Evolutionary conservation across 352 stramenopile genomes (phyloP), one percentile per base, ranked within the genome.

Genomic region (Pythium diclinum): DNA sequence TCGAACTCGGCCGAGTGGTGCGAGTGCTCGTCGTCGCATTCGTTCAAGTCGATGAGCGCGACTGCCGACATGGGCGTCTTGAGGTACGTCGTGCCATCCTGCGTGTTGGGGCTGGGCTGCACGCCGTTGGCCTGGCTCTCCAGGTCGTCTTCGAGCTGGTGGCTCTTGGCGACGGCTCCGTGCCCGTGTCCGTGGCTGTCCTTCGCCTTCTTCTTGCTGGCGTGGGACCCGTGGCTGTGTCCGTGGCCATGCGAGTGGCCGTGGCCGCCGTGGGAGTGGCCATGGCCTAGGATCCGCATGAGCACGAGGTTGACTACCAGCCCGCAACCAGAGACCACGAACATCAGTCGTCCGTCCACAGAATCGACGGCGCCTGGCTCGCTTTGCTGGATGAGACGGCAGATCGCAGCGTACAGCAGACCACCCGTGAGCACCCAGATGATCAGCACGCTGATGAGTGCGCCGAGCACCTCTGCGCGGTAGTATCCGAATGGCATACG

Each of bases 321-420:
- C 11, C 97, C 97, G 67, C 98, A 91, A 38, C 81, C 70, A 5
- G 97, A 94, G 23, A 99, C 91, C 10, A 91, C 68, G 65, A 94
- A 95, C 97, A 99, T 99, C 54, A 98, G 63, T 53, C 92, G 87
- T 57, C 97, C 97, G 72, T 99, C 84, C 6, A 98, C 92, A 28
- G 72, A 68, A 48, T 85, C 63, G 40, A 78, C 74, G 0, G 71
- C 75, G 38, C 81, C 65, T 1, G 63, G 64, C 34, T 81, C 36
- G 44, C 76, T 56, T 8, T 78, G 66, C 17, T 76, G 69, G 56
- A 96, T 76, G 30, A 97, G 81, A 17, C 97, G 83, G 47, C 75
- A 55, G 51, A 99, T 66, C 0, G 96, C 97, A 56, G 98, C 92
- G 32, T 89, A 91, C 3, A 98, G 72, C 32, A 99, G 79, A 6